phyloP scores from a whole-genome alignment of 352 stramenopile genomes.

The Lagenidium giganteum region DNA sequence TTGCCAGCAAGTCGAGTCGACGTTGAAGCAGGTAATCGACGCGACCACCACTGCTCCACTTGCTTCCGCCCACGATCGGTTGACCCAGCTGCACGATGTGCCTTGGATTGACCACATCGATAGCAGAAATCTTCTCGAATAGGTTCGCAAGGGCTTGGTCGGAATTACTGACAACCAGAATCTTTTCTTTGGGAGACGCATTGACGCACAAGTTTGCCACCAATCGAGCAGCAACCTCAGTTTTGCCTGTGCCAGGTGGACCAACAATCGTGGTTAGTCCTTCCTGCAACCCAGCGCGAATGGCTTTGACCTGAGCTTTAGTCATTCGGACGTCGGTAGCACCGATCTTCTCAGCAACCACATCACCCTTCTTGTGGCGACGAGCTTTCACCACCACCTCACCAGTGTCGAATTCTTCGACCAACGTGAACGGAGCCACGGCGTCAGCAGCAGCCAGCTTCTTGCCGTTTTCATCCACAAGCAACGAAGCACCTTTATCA shows the following conservation, averaged over 20 bases:
- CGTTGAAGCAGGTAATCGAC: slow-evolving; percentile 78
- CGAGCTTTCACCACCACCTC: slow-evolving; percentile 31
- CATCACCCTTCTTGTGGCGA: too few species aligned
- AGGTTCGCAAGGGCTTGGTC: slow-evolving; percentile 95
- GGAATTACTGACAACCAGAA: slow-evolving; percentile 93
- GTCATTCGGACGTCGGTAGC: slow-evolving; percentile 80
- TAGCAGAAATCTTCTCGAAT: slow-evolving; percentile 90
- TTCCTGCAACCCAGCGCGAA: slow-evolving; percentile 89
- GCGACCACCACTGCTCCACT: slow-evolving; percentile 90
- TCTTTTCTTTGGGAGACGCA: slow-evolving; percentile 78
- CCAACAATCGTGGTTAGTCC: slow-evolving; percentile 94
- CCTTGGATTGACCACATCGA: slow-evolving; percentile 63
- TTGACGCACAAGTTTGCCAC: slow-evolving; percentile 91
- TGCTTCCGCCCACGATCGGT: slow-evolving; percentile 5
- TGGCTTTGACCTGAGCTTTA: slow-evolving; percentile 86
- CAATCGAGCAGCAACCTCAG: slow-evolving; percentile 93
- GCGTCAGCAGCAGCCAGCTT: slow-evolving; percentile 29
- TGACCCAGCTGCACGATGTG: slow-evolving; percentile 91
- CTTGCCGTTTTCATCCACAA: slow-evolving; percentile 35
- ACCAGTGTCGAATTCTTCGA: slow-evolving; percentile 26
- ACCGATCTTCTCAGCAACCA: slow-evolving; percentile 8
- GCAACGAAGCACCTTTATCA: background rate
- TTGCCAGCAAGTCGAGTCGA: slow-evolving; percentile 78
- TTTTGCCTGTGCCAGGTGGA: slow-evolving; percentile 93
- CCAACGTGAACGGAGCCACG: slow-evolving; percentile 42